Percentiles rank a stretch among this genome's conserved stretches.
These are phyloP conservation scores for Cyberlindnera bimundalis DNA, from an alignment of 805 yeast species.

Conservation along the genomic window DNA sequence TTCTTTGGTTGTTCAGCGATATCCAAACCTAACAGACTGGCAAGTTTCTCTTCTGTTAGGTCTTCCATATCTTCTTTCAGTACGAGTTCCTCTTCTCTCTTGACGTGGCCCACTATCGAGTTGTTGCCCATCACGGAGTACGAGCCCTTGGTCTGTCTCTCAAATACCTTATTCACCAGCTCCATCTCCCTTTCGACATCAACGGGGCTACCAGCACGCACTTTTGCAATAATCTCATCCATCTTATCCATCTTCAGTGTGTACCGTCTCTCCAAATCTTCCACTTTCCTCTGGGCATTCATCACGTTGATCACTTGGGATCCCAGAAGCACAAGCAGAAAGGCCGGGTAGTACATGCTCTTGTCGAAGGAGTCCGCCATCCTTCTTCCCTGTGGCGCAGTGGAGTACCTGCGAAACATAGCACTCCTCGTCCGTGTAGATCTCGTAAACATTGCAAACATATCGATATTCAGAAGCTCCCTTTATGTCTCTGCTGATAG, in stretches of 20 bases:
- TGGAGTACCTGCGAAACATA: neutral
- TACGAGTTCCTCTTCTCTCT: conserved; percentile 16
- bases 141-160: conserved; percentile 13
- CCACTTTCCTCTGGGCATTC: conserved; percentile 36
- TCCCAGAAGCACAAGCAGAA: conserved; percentile 42
- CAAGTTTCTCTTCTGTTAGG: conserved; percentile 16
- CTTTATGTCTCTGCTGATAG: no score
- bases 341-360: conserved; percentile 36
- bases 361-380: conserved; percentile 29
- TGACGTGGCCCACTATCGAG: neutral
- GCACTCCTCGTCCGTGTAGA: neutral
- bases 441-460: neutral
- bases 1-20: neutral
- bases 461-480: no score
- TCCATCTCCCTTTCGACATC: conserved; percentile 40
- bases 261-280: conserved; percentile 38
- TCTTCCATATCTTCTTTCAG: conserved; percentile 23
- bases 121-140: conserved; percentile 11
- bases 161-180: conserved; percentile 34
- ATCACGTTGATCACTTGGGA: conserved; percentile 46
- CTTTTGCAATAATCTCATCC: conserved; percentile 36
- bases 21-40: conserved; percentile 18
- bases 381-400: conserved; percentile 1
- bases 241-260: conserved; percentile 36
- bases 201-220: conserved; percentile 35